Percentiles rank a stretch among this genome's conserved stretches.
Evolutionary conservation across 148 eudicot genomes (phyloP).

Genomic region (Vaccinium corymbosum): DNA sequence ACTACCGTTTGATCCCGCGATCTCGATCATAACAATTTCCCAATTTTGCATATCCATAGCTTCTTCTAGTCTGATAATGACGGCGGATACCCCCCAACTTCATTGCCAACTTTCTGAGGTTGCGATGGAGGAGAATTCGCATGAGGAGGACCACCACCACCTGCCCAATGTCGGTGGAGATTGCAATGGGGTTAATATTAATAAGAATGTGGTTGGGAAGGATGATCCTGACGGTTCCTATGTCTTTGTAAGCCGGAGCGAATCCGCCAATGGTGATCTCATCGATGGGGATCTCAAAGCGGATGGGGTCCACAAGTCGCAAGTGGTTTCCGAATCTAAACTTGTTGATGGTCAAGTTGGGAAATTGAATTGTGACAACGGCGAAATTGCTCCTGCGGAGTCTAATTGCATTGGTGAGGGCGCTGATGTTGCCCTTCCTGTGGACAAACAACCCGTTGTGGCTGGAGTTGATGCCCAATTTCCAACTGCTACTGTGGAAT

Average conservation of each 20-base stretch:
- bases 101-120: constrained; percentile 21
- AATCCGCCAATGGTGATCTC: constrained; percentile 32
- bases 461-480: constrained; percentile 7
- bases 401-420: neutral
- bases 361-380: constrained; percentile 8
- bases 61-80: constrained; percentile 19
- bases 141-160: constrained; percentile 28
- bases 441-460: neutral
- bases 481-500: neutral
- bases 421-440: neutral
- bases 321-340: neutral
- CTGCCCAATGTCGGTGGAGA: constrained; percentile 28
- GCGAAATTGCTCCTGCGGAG: neutral
- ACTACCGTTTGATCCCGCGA: neutral
- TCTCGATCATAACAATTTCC: neutral
- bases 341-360: constrained; percentile 10
- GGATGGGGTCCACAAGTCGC: constrained; percentile 6
- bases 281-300: constrained; percentile 11
- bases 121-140: constrained; percentile 37
- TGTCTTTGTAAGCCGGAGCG: constrained; percentile 40
- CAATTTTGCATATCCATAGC: neutral
- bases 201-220: constrained; percentile 13
- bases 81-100: constrained; percentile 35
- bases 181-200: constrained; percentile 17
- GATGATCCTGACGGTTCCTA: constrained; percentile 42